Evolutionary conservation across 2,329 filamentous ascomycete genomes (phyloP).

Genomic region (Helicocarpus griseus): DNA sequence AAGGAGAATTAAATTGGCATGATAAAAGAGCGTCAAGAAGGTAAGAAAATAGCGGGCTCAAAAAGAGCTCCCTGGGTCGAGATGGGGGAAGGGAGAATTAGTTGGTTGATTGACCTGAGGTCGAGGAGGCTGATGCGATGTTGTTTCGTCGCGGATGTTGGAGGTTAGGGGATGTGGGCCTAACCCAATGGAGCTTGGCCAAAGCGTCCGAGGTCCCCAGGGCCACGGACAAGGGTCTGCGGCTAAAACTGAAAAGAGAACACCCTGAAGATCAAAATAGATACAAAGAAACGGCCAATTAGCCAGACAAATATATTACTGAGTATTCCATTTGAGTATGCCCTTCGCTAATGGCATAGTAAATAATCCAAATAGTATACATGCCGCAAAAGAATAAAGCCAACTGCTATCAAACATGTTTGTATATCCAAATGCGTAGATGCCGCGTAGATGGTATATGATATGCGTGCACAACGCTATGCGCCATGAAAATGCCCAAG

Average conservation of each 20-base stretch:
- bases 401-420: not conserved
- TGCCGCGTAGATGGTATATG: no score
- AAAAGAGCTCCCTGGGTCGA: not conserved
- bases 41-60: not conserved
- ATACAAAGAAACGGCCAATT: no score
- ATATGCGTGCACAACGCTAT: not conserved
- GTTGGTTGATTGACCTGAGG: not conserved
- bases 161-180: slow-evolving; percentile 9
- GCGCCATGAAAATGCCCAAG: not conserved
- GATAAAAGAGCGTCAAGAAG: slow-evolving; percentile 14
- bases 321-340: not conserved
- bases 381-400: not conserved
- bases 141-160: not conserved
- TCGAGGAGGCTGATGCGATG: not conserved
- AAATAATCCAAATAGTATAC: not conserved
- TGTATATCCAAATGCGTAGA: not conserved
- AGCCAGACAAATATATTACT: no score
- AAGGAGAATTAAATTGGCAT: slow-evolving; percentile 11
- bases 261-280: no score
- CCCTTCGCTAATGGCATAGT: not conserved
- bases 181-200: slow-evolving; percentile 18
- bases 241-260: not conserved
- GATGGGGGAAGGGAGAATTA: not conserved
- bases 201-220: no score
- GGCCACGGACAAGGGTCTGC: no score